Percentiles rank a stretch among this genome's conserved stretches.
Conservation (phyloP, 306 rosid genomes). For the Prunus kanzakura region DNA sequence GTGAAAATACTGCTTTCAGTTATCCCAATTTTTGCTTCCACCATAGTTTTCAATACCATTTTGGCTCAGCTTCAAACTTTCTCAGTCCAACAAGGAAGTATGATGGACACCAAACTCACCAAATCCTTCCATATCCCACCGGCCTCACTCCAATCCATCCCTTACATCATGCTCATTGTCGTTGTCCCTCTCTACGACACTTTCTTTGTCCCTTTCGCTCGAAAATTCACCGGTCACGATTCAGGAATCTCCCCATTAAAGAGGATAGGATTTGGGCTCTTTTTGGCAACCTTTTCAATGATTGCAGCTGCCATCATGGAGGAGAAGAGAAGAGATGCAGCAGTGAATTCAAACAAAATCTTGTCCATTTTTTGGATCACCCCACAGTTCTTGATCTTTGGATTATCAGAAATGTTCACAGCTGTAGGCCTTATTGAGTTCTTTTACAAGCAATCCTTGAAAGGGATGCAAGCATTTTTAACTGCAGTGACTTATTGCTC, state of each 20-base stretch:
- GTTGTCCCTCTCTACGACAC: constrained; percentile 78
- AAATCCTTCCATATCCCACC: constrained; percentile 77
- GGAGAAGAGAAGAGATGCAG: constrained; percentile 69
- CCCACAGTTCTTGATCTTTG: constrained; percentile 91
- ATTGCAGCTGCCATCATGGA: constrained; percentile 83
- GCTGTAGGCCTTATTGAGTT: constrained; percentile 89
- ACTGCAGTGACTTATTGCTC: constrained; percentile 88
- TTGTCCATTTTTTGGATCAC: constrained; percentile 93
- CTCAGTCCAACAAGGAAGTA: constrained; percentile 91
- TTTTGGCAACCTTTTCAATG: constrained; percentile 85
- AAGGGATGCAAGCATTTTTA: constrained; percentile 82
- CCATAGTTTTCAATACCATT: constrained; percentile 91
- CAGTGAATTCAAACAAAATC: constrained; percentile 32
- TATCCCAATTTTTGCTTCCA: constrained; percentile 91
- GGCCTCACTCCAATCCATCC: constrained; percentile 90
- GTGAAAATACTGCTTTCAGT: constrained; percentile 71
- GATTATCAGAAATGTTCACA: constrained; percentile 87
- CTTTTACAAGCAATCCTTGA: constrained; percentile 74
- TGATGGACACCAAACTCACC: constrained; percentile 71
- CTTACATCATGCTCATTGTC: constrained; percentile 78
- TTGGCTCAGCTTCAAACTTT: constrained; percentile 97
- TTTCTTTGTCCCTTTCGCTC: constrained; percentile 77
- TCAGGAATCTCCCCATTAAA: constrained; percentile 79
- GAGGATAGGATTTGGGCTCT: constrained; percentile 85
- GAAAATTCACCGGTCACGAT: constrained; percentile 67